These are phyloP conservation scores for Harringtonia aguacate DNA, from an alignment of 2,329 filamentous ascomycete species.

Conservation along the genomic window DNA sequence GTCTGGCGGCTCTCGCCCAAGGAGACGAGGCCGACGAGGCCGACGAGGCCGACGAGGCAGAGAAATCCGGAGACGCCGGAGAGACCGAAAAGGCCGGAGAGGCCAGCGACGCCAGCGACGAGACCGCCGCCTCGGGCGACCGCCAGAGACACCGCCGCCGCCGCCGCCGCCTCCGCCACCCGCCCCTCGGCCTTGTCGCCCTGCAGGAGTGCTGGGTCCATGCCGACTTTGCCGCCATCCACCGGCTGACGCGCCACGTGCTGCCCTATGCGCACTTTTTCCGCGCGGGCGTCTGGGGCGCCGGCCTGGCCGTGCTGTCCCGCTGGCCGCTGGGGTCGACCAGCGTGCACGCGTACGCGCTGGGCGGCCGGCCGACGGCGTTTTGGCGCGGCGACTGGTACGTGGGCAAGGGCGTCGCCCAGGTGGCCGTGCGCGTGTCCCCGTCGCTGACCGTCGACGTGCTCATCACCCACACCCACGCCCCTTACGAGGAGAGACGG, in stretches of 20 bases:
- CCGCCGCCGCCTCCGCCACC: conserved; percentile 51
- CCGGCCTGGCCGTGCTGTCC: conserved; percentile 78
- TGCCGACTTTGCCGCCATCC: conserved; percentile 69
- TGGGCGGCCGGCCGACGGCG: conserved; percentile 86
- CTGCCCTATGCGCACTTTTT: conserved; percentile 93
- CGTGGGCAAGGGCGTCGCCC: conserved; percentile 88
- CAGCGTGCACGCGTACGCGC: conserved; percentile 74
- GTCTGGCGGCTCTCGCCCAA: conserved; percentile 46
- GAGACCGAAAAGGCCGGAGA: too few relatives aligned
- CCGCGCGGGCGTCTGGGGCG: conserved; percentile 77
- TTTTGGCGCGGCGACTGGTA: conserved; percentile 96
- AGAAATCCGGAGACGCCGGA: too few relatives aligned
- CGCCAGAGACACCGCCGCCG: conserved; percentile 48
- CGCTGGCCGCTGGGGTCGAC: conserved; percentile 89
- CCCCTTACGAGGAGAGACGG: conserved; percentile 72
- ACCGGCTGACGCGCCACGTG: conserved; percentile 56
- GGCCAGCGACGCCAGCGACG: too few relatives aligned
- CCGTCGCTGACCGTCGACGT: conserved; percentile 59
- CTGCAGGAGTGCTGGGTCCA: conserved; percentile 57
- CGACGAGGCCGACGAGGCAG: too few relatives aligned
- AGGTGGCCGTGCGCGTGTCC: conserved; percentile 62
- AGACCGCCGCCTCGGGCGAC: conserved; percentile 28
- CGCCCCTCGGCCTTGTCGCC: conserved; percentile 69
- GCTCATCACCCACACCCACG: conserved; percentile 86
- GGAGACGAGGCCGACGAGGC: too few relatives aligned